A percentile compares a stretch with the other conserved stretches of the same genome.
Evolutionary conservation across 805 yeast species (phyloP).

Genomic region (Pichia manshurica): DNA sequence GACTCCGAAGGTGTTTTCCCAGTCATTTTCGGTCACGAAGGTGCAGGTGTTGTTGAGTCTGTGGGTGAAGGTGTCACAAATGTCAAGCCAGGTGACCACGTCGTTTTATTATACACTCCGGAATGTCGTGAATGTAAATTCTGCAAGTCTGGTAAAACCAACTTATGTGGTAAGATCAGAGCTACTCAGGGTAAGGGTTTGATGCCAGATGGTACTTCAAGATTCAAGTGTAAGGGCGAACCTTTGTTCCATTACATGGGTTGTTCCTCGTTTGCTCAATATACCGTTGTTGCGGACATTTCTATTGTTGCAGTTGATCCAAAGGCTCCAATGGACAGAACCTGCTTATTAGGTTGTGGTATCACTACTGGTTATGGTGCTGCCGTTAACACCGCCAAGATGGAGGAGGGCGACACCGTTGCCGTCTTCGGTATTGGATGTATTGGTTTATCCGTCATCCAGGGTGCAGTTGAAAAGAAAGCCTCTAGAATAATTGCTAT

Average conservation of each 20-base stretch:
- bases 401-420: conserved; percentile 84
- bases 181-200: conserved; percentile 98
- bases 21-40: conserved; percentile 91
- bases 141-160: conserved; percentile 93
- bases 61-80: conserved; percentile 90
- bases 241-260: conserved; percentile 93
- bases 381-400: conserved; percentile 88
- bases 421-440: conserved; percentile 98
- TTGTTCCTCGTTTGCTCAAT: conserved; percentile 93
- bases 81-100: conserved; percentile 91
- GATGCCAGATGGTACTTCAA: conserved; percentile 96
- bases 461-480: conserved; percentile 82
- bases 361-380: conserved; percentile 98
- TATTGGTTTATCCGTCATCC: conserved; percentile 93
- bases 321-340: conserved; percentile 75
- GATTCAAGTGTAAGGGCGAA: conserved; percentile 85
- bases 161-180: conserved; percentile 91
- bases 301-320: conserved; percentile 90
- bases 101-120: conserved; percentile 91
- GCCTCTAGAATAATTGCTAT: conserved; percentile 80
- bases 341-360: conserved; percentile 96
- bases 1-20: conserved; percentile 98
- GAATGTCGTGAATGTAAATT: conserved; percentile 94
- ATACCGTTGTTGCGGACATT: conserved; percentile 96
- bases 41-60: conserved; percentile 94